Evolutionary conservation across 805 yeast species (phyloP), one percentile per base, ranked within the genome.

Genomic region (Hanseniaspora taiwanica): DNA sequence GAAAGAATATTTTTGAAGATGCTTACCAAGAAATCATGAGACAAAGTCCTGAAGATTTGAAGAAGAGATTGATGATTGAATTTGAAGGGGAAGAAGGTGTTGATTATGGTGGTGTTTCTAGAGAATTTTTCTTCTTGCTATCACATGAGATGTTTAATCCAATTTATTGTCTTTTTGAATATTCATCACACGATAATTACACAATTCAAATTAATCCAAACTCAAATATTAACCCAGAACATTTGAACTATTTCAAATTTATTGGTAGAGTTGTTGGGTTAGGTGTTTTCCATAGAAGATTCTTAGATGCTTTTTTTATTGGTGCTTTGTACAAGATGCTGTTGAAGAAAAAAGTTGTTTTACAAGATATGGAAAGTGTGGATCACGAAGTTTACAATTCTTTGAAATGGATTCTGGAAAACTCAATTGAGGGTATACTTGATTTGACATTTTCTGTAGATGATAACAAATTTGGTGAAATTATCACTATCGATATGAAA

Each of bases 71-170:
- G 47, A 91, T 91, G 98, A 91, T 91, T 63, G 86, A 89, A 60
- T 91, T 91, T 55, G 98, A 91, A 53, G 98, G 98, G 46, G 99
- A 91, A 67, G 99, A 91, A 69, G 99, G 98, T 62, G 74, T 91
- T 54, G 99, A 91, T 68, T 91, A 91, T 59, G 99, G 99, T 72
- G 99, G 99, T 59, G 97, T 91, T 46, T 85, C 96, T 23, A 75
- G 99, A 67, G 99, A 91, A 63, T 91, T 85, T 62, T 91, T 91
- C 79, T 91, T 87, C 66, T 71, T 87, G 58, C 70, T 91, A 49
- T 87, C 97, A 3, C 98, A 91, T 59, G 97, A 91, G 63, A 91
- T 91, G 96, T 91, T 91, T 63, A 87, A 91, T 59, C 99, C 99
- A 46, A 84, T 87, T 62, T 91, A 91, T 62, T 89, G 99, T 65